Base-by-base conservation (phyloP, 768 basidiomycete genomes). In the Lactarius hatsudake region DNA sequence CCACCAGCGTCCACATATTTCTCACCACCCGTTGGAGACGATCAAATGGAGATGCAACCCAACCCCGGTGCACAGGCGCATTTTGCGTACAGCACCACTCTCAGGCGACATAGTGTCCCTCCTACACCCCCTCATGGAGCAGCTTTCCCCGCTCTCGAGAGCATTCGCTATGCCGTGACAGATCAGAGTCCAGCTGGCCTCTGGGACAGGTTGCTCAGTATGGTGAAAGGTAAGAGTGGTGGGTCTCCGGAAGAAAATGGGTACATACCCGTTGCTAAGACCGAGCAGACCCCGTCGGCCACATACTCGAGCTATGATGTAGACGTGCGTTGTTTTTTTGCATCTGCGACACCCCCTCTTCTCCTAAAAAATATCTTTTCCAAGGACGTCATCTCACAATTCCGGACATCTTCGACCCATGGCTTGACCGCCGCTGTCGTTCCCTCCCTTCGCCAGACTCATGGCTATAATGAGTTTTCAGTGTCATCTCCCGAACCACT, bases 391-490 rank as follows among this genome's bases (percentile, higher is more conserved):
- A 79, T 96, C 1, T 77, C 83, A 10, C 81, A 89, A 72, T 91
- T 90, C 73, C 83, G 84, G 23, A 88, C 91, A 1, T 87, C 90
- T 3, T 74, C 81, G 9, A 78, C 81, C 0, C 74, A 78, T 56
- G 94, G 94, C 23, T 80, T 97, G 5, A 76, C 89, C 0, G 79
- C 83, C 34, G 77, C 85, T 20, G 83, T 87, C 61, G 83, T 96
- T 43, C 80, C 86, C 2, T 78, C 81, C 30, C 80, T 96, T 28
- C 86, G 87, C 40, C 82, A 83, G 32, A 80, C 79, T 2, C 86
- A 94, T 71, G 94, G 94, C 2, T 96, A 93, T 76, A 98, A 98
- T 79, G 96, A 98, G 77, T 98, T 98, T 75, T 86, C 91, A 1
- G 92, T 98, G 15, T 83, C 85, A 0, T 80, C 90, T 0, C 87